Evolutionary conservation across 495 filamentous ascomycete species (phyloP).

Genomic region (Penicillium cosmopolitanum): DNA sequence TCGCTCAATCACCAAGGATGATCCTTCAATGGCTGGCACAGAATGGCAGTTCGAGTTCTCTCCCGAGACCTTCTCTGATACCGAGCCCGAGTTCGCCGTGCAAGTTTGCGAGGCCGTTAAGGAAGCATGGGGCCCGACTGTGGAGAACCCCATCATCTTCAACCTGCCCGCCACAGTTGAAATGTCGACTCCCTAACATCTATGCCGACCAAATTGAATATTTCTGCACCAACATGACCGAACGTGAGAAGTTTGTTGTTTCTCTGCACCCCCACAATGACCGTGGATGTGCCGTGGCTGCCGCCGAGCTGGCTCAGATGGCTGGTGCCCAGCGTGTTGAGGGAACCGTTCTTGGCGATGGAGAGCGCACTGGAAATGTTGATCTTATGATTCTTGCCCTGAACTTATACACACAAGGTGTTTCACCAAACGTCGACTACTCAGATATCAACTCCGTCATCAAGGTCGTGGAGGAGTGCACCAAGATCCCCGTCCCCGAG

Average conservation of each 20-base stretch:
- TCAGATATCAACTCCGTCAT: slow-evolving; percentile 88
- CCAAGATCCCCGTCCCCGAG: slow-evolving; percentile 91
- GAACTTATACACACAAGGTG: slow-evolving; percentile 96
- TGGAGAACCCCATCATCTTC: slow-evolving; percentile 89
- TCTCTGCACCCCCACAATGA: slow-evolving; percentile 95
- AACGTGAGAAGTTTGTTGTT: slow-evolving; percentile 79
- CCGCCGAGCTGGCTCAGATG: slow-evolving; percentile 94
- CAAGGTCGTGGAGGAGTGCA: slow-evolving; percentile 86
- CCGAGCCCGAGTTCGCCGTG: slow-evolving; percentile 80
- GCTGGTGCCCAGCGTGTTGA: slow-evolving; percentile 96
- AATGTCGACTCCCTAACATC: slow-evolving; percentile 93
- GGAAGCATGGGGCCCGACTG: slow-evolving; percentile 87
- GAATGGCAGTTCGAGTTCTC: slow-evolving; percentile 97
- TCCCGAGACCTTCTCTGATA: slow-evolving; percentile 95
- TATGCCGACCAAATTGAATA: slow-evolving; percentile 98
- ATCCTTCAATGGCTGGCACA: slow-evolving; percentile 70
- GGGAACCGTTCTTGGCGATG: slow-evolving; percentile 94
- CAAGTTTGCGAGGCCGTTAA: slow-evolving; percentile 93
- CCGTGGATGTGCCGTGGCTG: slow-evolving; percentile 84
- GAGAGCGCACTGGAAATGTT: slow-evolving; percentile 94
- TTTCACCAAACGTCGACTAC: slow-evolving; percentile 87
- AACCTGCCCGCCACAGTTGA: slow-evolving; percentile 97
- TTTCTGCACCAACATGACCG: slow-evolving; percentile 81
- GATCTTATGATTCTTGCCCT: slow-evolving; percentile 92
- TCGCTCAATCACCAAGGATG: slow-evolving; percentile 91